These are phyloP conservation scores for Eucalyptus grandis DNA, from an alignment of 345 rosid species.

Conservation along the genomic window DNA sequence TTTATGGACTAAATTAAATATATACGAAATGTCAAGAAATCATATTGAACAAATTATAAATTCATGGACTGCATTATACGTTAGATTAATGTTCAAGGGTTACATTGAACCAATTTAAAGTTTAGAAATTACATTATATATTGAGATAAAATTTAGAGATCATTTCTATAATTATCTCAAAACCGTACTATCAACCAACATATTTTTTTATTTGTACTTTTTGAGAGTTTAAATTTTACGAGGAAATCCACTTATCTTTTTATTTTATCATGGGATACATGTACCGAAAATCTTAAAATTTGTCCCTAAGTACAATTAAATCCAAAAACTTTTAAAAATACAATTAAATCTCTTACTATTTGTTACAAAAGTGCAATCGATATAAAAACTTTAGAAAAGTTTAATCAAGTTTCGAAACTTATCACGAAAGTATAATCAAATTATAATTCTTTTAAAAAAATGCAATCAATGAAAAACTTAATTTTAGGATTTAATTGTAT, in stretches of 20 bases:
- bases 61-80: accelerated
- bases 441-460: accelerated
- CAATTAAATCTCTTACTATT: accelerated
- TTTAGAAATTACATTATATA: accelerated
- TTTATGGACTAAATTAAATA: accelerated
- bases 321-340: accelerated
- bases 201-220: not conserved
- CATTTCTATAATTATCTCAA: too few species aligned
- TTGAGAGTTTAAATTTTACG: not conserved
- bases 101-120: too few species aligned
- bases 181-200: not conserved
- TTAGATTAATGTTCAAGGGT: too few species aligned
- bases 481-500: not conserved
- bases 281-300: accelerated
- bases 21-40: too few species aligned
- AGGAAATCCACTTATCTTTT: not conserved
- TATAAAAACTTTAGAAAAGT: not conserved
- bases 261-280: accelerated
- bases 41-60: too few species aligned
- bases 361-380: accelerated
- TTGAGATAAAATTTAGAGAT: accelerated
- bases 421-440: accelerated
- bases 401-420: accelerated
- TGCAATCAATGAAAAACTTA: accelerated
- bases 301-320: accelerated